These are phyloP conservation scores for Calonectria leucothoes DNA, from an alignment of 2,329 filamentous ascomycete species.

Conservation along the genomic window DNA sequence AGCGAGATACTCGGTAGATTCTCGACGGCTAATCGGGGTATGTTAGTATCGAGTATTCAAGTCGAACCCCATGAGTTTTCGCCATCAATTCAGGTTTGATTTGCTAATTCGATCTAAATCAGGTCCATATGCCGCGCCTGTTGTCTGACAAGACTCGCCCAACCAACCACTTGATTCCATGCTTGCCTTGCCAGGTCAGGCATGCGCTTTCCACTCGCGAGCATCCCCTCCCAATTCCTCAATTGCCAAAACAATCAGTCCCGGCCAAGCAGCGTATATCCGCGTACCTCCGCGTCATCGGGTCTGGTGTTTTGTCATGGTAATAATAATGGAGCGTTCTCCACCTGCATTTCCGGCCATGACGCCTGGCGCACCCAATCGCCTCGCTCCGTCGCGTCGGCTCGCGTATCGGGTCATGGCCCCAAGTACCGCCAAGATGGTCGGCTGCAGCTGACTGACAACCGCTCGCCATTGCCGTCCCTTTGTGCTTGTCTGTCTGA, in stretches of 20 bases:
- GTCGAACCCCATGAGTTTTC: background rate
- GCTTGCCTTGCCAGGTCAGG: background rate
- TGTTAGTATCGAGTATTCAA: background rate
- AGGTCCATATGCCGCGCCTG: background rate
- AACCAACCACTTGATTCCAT: background rate
- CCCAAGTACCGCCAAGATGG: background rate
- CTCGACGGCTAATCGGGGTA: background rate
- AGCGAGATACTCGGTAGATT: background rate
- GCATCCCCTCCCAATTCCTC: background rate
- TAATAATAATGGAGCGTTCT: background rate
- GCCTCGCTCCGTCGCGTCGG: conserved; percentile 38
- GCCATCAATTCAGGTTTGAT: background rate
- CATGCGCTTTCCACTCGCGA: background rate
- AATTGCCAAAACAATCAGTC: background rate
- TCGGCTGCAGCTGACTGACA: conserved; percentile 15
- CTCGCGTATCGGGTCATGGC: conserved; percentile 41
- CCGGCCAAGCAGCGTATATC: background rate
- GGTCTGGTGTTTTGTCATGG: background rate
- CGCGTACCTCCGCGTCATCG: conserved; percentile 9
- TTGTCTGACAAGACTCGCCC: background rate
- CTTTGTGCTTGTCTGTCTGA: too few relatives aligned
- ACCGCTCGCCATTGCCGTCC: background rate
- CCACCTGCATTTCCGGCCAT: conserved; percentile 18
- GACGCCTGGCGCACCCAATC: conserved; percentile 35
- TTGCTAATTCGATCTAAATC: background rate